A percentile compares a stretch with the other conserved stretches of the same genome.
phyloP scores from a whole-genome alignment of 2,329 filamentous ascomycete genomes.

The Aureobasidium sp. region DNA sequence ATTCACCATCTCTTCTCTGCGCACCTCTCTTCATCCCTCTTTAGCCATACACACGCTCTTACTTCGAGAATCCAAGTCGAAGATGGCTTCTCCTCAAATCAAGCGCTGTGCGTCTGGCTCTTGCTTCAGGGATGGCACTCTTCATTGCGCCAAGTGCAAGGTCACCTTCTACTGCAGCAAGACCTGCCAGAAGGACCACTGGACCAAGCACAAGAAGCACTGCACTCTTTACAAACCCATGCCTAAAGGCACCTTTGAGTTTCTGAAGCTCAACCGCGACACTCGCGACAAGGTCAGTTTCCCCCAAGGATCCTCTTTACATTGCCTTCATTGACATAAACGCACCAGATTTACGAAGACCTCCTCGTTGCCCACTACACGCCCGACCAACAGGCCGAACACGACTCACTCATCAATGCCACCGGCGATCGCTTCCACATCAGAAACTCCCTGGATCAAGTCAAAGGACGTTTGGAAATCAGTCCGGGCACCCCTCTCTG shows the following conservation, averaged over 20 bases:
- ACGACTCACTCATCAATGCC: not conserved
- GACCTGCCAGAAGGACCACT: slow-evolving; percentile 1
- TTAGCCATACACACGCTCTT: not conserved
- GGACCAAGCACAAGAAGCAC: slow-evolving; percentile 8
- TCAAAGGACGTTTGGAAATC: not conserved
- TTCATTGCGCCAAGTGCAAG: not conserved
- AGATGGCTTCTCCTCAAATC: not conserved
- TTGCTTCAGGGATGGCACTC: not conserved
- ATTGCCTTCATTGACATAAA: not conserved
- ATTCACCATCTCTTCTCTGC: not conserved
- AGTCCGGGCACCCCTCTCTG: not conserved
- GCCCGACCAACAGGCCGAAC: not conserved
- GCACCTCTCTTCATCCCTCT: not conserved
- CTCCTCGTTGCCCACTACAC: not conserved
- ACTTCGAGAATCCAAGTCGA: not conserved
- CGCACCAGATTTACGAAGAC: not conserved
- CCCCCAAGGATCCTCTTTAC: not conserved
- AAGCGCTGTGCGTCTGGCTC: not conserved
- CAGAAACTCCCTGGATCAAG: not conserved
- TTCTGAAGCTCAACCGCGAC: not conserved
- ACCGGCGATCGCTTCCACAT: not conserved
- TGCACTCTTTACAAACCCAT: not conserved
- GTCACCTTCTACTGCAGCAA: slow-evolving; percentile 7
- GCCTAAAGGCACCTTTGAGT: not conserved
- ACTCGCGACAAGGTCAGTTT: not conserved